Evolutionary conservation across 2,329 filamentous ascomycete species (phyloP).

Genomic region (Herpotrichia juniperi): DNA sequence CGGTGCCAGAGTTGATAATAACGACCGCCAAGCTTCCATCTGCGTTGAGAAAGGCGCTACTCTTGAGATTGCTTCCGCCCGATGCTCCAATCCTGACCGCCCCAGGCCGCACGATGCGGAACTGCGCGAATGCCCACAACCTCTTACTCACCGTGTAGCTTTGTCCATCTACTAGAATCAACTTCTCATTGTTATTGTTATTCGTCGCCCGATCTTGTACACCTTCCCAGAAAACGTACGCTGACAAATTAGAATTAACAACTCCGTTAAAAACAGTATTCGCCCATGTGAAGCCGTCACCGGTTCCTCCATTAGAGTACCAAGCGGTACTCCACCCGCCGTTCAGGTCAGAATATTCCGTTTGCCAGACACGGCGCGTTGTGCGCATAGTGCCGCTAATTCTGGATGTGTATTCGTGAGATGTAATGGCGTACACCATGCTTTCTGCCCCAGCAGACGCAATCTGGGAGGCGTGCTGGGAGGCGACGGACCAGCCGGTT

Average conservation of each 20-base stretch:
- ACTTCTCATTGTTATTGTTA: constrained; percentile 41
- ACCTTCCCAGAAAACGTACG: constrained; percentile 63
- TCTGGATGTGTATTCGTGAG: constrained; percentile 51
- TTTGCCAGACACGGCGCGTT: constrained; percentile 56
- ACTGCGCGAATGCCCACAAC: constrained; percentile 52
- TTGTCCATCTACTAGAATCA: constrained; percentile 44
- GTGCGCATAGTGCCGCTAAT: constrained; percentile 51
- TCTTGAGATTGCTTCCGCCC: constrained; percentile 38
- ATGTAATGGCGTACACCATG: constrained; percentile 50
- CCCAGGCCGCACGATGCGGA: constrained; percentile 47
- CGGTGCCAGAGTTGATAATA: constrained; percentile 30
- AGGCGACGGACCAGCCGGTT: constrained; percentile 50
- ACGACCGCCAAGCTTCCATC: constrained; percentile 41
- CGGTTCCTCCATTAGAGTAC: constrained; percentile 54
- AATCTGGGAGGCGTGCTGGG: constrained; percentile 46
- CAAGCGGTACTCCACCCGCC: constrained; percentile 49
- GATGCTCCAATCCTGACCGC: constrained; percentile 43
- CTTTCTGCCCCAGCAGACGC: constrained; percentile 46
- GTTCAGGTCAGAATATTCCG: constrained; percentile 57
- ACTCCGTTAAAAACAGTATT: constrained; percentile 60
- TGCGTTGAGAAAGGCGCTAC: constrained; percentile 37
- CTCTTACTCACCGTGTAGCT: constrained; percentile 41
- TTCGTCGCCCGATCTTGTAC: constrained; percentile 47
- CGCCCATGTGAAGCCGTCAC: constrained; percentile 63
- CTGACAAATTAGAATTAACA: constrained; percentile 56